Evolutionary conservation across 225 moss, liverwort and hornwort genomes (phyloP).

Genomic region (Antitrichia curtipendula): DNA sequence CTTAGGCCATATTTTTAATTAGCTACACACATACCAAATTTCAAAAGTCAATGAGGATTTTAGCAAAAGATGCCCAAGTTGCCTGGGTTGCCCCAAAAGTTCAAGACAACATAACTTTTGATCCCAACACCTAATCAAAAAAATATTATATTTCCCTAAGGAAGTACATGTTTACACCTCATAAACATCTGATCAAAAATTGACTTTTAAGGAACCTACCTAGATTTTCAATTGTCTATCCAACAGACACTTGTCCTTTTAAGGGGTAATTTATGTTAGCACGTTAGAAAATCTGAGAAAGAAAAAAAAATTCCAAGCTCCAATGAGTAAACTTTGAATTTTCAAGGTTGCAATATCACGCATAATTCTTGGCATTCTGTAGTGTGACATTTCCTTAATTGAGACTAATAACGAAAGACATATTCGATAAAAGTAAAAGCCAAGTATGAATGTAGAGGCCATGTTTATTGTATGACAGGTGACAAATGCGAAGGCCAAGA

Average conservation of each 20-base stretch:
- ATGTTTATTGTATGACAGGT: not conserved
- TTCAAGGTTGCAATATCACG: not conserved
- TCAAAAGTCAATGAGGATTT: not conserved
- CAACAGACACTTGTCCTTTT: not conserved
- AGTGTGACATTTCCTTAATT: not conserved
- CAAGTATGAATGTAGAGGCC: not conserved
- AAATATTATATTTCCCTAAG: too few relatives aligned
- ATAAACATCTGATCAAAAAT: not conserved
- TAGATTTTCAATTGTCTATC: not conserved
- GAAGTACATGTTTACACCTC: not conserved
- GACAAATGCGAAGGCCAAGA: not conserved
- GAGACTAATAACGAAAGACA: not conserved
- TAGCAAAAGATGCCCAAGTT: not conserved
- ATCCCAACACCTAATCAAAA: not conserved
- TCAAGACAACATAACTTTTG: not conserved
- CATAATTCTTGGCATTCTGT: not conserved
- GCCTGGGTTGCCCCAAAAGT: accelerated
- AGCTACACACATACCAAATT: too few relatives aligned
- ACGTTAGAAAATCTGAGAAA: not conserved
- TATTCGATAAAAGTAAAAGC: not conserved
- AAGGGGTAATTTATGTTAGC: not conserved
- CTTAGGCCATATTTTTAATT: too few relatives aligned
- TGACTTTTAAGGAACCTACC: not conserved
- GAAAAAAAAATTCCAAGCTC: not conserved
- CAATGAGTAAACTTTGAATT: not conserved